These are phyloP conservation scores for Amaranthus tricolor DNA, from an alignment of 179 eudicot species.

Conservation along the genomic window DNA sequence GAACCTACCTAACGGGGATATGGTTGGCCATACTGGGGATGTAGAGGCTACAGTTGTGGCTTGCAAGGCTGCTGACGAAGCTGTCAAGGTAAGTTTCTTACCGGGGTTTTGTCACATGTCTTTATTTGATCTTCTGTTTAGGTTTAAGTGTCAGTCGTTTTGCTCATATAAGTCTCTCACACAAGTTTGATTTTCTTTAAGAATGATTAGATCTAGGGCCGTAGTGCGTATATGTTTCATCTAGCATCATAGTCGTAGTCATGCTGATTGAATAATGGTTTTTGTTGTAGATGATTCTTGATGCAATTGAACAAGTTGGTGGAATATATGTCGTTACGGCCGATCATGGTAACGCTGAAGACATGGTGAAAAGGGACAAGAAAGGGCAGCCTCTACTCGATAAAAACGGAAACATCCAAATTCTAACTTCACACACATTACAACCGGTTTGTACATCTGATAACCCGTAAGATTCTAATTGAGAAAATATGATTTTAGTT, in stretches of 20 bases:
- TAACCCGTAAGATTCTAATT: too few relatives aligned
- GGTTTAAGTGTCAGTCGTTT: neutral
- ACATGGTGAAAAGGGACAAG: slow-evolving; percentile 97
- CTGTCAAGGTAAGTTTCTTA: slow-evolving; percentile 64
- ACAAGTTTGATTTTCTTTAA: neutral
- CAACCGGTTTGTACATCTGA: slow-evolving; percentile 57
- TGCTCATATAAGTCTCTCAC: neutral
- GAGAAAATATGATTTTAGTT: neutral
- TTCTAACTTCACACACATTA: slow-evolving; percentile 89
- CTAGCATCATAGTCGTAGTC: neutral
- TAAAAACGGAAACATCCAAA: slow-evolving; percentile 80
- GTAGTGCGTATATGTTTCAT: neutral
- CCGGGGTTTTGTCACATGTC: neutral
- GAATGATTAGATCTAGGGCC: neutral
- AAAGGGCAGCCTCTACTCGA: slow-evolving; percentile 80
- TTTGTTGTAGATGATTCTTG: slow-evolving; percentile 61
- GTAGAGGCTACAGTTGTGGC: slow-evolving; percentile 69
- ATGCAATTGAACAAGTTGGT: slow-evolving; percentile 90
- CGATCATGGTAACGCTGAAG: slow-evolving; percentile 98
- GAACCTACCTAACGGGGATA: slow-evolving; percentile 82
- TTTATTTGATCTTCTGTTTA: neutral
- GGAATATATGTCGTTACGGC: slow-evolving; percentile 92
- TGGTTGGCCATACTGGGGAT: slow-evolving; percentile 96
- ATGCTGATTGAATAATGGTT: slow-evolving; percentile 11
- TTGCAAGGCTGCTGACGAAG: slow-evolving; percentile 91